Evolutionary conservation across 106 monocot genomes (phyloP).

Genomic region (Amphibolis antarctica): DNA sequence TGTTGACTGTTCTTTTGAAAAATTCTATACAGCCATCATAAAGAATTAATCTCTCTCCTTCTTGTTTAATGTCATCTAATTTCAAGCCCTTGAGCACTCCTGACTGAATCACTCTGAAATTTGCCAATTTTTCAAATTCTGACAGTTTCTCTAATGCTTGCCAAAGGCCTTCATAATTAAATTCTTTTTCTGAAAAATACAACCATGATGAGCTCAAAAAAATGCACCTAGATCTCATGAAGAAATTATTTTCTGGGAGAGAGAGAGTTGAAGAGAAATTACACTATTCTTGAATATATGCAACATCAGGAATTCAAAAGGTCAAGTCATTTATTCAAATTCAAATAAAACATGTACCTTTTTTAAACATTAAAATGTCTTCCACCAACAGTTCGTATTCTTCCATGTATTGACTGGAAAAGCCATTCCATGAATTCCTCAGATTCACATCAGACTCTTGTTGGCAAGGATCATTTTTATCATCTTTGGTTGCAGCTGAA

Average conservation of each 20-base stretch:
- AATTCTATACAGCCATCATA: conserved; percentile 70
- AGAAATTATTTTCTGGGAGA: too few species aligned
- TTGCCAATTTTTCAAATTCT: conserved; percentile 76
- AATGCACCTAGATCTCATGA: neutral
- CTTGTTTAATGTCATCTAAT: conserved; percentile 61
- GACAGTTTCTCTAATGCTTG: conserved; percentile 47
- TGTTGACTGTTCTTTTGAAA: conserved; percentile 45
- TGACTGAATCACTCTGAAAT: conserved; percentile 62
- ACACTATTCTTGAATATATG: too few species aligned
- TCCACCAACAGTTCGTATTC: conserved; percentile 66
- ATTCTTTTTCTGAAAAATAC: conserved; percentile 35
- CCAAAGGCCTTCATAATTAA: conserved; percentile 40
- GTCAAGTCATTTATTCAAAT: neutral
- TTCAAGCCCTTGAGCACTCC: conserved; percentile 63
- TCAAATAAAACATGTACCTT: conserved; percentile 26
- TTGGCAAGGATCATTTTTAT: conserved; percentile 13
- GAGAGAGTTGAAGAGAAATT: too few species aligned
- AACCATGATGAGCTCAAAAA: neutral
- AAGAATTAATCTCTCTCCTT: conserved; percentile 52
- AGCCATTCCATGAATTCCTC: conserved; percentile 53
- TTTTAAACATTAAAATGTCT: conserved; percentile 30
- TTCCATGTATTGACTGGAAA: conserved; percentile 60
- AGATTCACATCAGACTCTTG: conserved; percentile 24
- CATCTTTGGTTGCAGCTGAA: conserved; percentile 30
- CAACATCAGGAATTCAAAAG: neutral